Evolutionary conservation across 345 rosid genomes (phyloP).

Genomic region (Ceriops decandra): DNA sequence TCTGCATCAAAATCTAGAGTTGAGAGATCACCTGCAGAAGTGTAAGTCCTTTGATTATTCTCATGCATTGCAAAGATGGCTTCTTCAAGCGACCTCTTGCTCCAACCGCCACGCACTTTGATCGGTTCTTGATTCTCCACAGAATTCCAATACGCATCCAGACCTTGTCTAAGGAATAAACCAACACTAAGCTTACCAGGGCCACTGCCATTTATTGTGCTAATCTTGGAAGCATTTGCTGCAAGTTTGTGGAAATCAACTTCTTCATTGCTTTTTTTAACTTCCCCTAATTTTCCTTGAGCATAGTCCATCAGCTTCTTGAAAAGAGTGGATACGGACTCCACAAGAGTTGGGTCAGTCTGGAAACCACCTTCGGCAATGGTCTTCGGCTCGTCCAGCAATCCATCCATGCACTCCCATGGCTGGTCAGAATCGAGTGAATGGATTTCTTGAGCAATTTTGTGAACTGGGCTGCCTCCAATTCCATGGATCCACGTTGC

Average conservation of each 20-base stretch:
- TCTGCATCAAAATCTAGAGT: slow-evolving; percentile 76
- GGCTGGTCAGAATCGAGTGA: slow-evolving; percentile 72
- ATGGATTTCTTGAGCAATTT: slow-evolving; percentile 59
- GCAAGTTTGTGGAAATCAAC: slow-evolving; percentile 36
- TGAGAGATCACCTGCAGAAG: slow-evolving; percentile 78
- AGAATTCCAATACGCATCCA: slow-evolving; percentile 54
- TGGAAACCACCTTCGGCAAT: slow-evolving; percentile 77
- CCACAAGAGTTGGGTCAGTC: slow-evolving; percentile 43
- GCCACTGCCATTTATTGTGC: slow-evolving; percentile 32
- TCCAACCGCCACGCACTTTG: slow-evolving; percentile 47
- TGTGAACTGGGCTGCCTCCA: slow-evolving; percentile 81
- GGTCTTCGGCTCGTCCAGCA: slow-evolving; percentile 45
- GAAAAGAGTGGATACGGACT: slow-evolving; percentile 57
- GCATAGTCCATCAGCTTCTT: slow-evolving; percentile 75
- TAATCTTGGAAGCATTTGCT: slow-evolving; percentile 34
- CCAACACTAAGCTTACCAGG: slow-evolving; percentile 51
- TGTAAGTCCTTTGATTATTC: slow-evolving; percentile 75
- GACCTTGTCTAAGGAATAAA: slow-evolving; percentile 52
- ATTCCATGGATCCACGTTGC: slow-evolving; percentile 99
- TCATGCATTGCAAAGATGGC: slow-evolving; percentile 71
- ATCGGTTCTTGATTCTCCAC: slow-evolving; percentile 25
- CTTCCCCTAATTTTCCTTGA: slow-evolving; percentile 48
- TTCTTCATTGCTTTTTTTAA: slow-evolving; percentile 12
- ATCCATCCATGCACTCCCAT: slow-evolving; percentile 95
- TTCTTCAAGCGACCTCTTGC: slow-evolving; percentile 53